Percentiles rank a stretch among this genome's conserved stretches.
phyloP scores from a whole-genome alignment of 768 basidiomycete species.

The Suillus clintonianus region DNA sequence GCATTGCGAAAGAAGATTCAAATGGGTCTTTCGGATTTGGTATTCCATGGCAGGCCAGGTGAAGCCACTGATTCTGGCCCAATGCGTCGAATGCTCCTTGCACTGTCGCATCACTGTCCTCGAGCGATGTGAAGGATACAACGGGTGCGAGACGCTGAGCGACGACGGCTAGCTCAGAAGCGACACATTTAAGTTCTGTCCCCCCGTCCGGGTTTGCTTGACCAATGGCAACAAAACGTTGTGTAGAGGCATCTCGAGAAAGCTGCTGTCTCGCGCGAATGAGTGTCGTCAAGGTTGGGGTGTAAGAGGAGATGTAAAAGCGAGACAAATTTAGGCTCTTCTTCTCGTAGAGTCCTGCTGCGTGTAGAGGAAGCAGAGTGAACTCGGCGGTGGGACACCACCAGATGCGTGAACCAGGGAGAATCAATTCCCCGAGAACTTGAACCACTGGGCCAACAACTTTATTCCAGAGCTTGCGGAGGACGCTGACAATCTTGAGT shows the following conservation, averaged over 20 bases:
- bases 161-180: not conserved
- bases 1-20: conserved; percentile 21
- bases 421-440: conserved; percentile 1
- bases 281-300: not conserved
- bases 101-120: not conserved
- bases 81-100: not conserved
- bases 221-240: not conserved
- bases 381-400: conserved; percentile 15
- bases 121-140: conserved; percentile 7
- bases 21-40: conserved; percentile 28
- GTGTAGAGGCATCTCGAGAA: conserved; percentile 13
- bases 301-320: not conserved
- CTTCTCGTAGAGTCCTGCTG: conserved; percentile 29
- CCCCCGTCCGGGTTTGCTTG: not conserved
- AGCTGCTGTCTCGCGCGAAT: not conserved
- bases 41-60: conserved; percentile 40
- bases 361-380: conserved; percentile 34
- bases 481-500: not conserved
- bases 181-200: not conserved
- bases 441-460: conserved; percentile 1
- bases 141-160: not conserved
- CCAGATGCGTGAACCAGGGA: conserved; percentile 3
- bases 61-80: conserved; percentile 16
- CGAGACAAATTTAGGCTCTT: not conserved
- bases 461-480: not conserved